Conservation (phyloP, 2,329 filamentous ascomycete species). For the Calycina marina region DNA sequence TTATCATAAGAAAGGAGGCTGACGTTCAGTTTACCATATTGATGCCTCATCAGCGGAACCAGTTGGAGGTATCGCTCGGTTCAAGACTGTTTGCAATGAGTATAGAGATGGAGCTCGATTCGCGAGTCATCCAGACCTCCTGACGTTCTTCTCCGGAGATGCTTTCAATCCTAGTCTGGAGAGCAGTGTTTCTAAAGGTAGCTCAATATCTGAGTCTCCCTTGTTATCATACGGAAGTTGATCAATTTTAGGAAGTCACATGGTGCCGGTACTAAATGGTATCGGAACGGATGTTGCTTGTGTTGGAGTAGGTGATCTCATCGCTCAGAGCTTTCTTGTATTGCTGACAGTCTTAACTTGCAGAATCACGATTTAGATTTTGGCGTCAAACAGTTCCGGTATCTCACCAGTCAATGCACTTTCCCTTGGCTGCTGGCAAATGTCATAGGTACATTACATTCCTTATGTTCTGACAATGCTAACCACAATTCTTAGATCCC, state of each 20-base stretch:
- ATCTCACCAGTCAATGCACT: constrained; percentile 6
- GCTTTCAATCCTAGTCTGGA: constrained; percentile 9
- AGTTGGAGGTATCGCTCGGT: constrained; percentile 8
- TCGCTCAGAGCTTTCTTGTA: not conserved
- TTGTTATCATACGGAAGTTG: too few relatives aligned
- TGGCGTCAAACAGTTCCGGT: constrained; percentile 7
- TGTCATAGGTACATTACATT: too few relatives aligned
- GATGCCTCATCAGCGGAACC: constrained; percentile 9
- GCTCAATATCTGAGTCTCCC: not conserved
- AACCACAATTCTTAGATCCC: constrained; percentile 8
- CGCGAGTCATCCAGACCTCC: constrained; percentile 4
- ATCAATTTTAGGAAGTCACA: constrained; percentile 7
- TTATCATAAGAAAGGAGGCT: not conserved
- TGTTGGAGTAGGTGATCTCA: constrained; percentile 4
- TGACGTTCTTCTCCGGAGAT: constrained; percentile 9
- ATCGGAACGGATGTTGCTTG: constrained; percentile 8
- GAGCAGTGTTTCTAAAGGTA: constrained; percentile 8
- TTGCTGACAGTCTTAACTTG: not conserved
- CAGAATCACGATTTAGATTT: constrained; percentile 9
- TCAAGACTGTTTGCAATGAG: constrained; percentile 8
- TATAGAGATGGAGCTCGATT: constrained; percentile 4
- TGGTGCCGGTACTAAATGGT: constrained; percentile 7
- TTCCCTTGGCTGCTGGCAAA: constrained; percentile 9
- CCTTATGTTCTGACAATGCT: too few relatives aligned
- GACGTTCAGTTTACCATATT: constrained; percentile 6